Conservation (phyloP, 2,329 filamentous ascomycete genomes). For the Botrytis sinoallii region DNA sequence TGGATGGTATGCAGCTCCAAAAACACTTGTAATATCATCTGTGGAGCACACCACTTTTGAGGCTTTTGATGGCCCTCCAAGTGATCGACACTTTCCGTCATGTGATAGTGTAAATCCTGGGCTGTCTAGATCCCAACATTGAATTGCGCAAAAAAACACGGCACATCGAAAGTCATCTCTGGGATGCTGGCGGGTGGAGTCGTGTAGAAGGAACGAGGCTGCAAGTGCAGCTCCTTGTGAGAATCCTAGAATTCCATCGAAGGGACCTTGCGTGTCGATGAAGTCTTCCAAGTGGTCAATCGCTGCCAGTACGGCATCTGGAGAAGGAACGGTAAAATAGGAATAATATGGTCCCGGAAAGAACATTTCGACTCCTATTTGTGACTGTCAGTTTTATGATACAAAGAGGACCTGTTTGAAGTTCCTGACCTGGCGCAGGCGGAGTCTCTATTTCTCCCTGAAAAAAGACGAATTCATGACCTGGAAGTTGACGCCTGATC, state of each 20-base stretch:
- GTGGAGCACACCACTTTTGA: neutral
- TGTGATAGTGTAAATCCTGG: neutral
- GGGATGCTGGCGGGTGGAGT: neutral
- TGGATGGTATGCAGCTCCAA: neutral
- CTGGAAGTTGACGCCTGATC: neutral
- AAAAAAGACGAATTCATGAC: neutral
- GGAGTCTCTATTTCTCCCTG: neutral
- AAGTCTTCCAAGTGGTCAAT: slow-evolving; percentile 24
- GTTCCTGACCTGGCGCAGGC: neutral
- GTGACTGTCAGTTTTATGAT: neutral
- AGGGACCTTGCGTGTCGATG: slow-evolving; percentile 45
- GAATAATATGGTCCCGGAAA: neutral
- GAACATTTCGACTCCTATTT: neutral
- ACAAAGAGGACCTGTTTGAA: neutral
- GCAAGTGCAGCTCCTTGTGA: slow-evolving; percentile 53
- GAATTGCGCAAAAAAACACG: neutral
- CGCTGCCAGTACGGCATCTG: neutral
- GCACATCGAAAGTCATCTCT: neutral
- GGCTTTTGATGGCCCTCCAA: neutral
- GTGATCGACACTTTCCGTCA: neutral
- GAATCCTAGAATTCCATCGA: slow-evolving; percentile 57
- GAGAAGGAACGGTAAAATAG: neutral
- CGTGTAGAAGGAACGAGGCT: neutral
- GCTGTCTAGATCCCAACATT: neutral
- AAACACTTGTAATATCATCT: neutral